These are phyloP conservation scores for Nepenthes mirabilis DNA, from an alignment of 148 eudicot genomes.

Conservation along the genomic window DNA sequence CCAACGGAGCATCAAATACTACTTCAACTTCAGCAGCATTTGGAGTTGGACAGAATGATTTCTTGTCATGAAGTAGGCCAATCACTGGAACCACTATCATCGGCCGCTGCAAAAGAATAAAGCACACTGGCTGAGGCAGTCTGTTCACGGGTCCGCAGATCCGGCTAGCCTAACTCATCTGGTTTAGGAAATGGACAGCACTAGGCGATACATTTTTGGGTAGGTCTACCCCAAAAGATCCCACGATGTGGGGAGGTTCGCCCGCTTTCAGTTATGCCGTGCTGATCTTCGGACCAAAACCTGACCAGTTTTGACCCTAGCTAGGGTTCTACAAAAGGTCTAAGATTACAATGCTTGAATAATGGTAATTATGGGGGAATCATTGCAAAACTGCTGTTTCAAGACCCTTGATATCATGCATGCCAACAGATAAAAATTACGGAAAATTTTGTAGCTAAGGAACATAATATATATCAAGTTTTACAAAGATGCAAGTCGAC, in stretches of 20 bases:
- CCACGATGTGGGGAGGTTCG: too few relatives aligned
- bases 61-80: conserved; percentile 43
- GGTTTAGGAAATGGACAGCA: too few relatives aligned
- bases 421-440: background rate
- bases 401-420: background rate
- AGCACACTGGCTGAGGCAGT: background rate
- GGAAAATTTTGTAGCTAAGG: background rate
- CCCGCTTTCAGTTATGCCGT: too few relatives aligned
- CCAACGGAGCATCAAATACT: conserved; percentile 83
- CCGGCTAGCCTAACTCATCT: background rate
- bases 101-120: conserved; percentile 23
- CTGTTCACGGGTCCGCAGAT: background rate
- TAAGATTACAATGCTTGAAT: too few relatives aligned
- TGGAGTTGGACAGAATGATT: conserved; percentile 46
- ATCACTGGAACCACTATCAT: conserved; percentile 53
- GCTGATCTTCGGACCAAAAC: too few relatives aligned
- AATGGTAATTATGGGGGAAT: too few relatives aligned
- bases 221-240: too few relatives aligned
- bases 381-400: too few relatives aligned
- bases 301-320: too few relatives aligned
- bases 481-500: conserved; percentile 11
- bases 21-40: conserved; percentile 68
- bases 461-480: background rate
- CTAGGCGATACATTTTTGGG: too few relatives aligned
- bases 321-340: too few relatives aligned